Percentiles rank a stretch among this genome's conserved stretches.
phyloP scores from a whole-genome alignment of 306 rosid species.

The Acacia acuminata region DNA sequence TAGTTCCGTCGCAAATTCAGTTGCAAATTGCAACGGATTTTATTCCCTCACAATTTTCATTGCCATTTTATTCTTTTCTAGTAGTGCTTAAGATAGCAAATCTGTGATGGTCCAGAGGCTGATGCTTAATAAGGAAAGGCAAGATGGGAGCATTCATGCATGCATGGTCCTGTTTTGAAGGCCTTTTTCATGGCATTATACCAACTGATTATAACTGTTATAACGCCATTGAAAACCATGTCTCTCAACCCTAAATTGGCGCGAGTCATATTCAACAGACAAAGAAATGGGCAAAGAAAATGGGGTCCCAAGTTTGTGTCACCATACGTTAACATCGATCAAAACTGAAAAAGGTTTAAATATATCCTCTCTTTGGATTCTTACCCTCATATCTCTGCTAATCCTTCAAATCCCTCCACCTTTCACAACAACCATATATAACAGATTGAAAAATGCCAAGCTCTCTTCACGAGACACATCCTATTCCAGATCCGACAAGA shows the following conservation, averaged over 20 bases:
- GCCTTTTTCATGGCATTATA: background rate
- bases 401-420: conserved; percentile 23
- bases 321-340: background rate
- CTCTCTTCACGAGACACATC: conserved; percentile 28
- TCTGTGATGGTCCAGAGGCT: background rate
- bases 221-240: conserved; percentile 4
- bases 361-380: background rate
- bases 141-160: background rate
- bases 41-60: too few species aligned
- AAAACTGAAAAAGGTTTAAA: background rate
- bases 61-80: too few species aligned
- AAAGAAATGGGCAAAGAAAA: background rate
- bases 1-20: too few species aligned
- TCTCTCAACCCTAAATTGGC: background rate
- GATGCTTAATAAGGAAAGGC: background rate
- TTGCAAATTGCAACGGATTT: too few species aligned
- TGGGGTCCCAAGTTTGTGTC: conserved; percentile 17
- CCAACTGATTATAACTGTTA: conserved; percentile 16
- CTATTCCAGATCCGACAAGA: background rate
- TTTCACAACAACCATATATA: conserved; percentile 16
- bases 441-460: conserved; percentile 36
- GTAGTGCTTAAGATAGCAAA: background rate
- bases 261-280: conserved; percentile 16
- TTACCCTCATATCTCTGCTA: background rate
- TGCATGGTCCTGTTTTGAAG: background rate